A percentile compares a stretch with the other conserved stretches of the same genome.
Conservation (phyloP, 2,329 filamentous ascomycete species). For the Fusarium sp. region DNA sequence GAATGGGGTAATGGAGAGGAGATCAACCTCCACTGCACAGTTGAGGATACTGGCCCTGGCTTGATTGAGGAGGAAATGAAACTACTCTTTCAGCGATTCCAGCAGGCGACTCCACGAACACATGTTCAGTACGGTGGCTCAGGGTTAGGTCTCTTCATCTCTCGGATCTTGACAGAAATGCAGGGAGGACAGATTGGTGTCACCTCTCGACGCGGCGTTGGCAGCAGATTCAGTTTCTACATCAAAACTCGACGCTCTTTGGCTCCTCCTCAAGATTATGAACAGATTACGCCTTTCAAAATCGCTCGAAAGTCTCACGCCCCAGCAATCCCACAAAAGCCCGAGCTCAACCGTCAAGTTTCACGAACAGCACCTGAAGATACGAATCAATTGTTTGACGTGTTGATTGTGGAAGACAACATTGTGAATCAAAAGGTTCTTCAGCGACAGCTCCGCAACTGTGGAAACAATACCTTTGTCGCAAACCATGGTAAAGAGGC, state of each 20-base stretch:
- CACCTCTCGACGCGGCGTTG: constrained; percentile 74
- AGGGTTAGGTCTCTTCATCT: constrained; percentile 82
- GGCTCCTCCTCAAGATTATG: constrained; percentile 57
- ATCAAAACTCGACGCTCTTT: constrained; percentile 75
- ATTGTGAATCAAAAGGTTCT: constrained; percentile 77
- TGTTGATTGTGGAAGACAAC: constrained; percentile 79
- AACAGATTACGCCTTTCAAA: constrained; percentile 56
- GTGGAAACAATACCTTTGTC: constrained; percentile 72
- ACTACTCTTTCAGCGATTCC: constrained; percentile 77
- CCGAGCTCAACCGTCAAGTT: constrained; percentile 38
- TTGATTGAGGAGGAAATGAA: constrained; percentile 76
- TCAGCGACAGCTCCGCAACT: constrained; percentile 72
- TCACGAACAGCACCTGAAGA: constrained; percentile 36
- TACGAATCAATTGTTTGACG: constrained; percentile 61
- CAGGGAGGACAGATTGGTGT: constrained; percentile 86
- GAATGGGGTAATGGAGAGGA: constrained; percentile 82
- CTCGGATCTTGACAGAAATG: constrained; percentile 80
- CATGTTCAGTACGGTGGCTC: constrained; percentile 82
- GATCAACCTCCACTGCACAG: constrained; percentile 80
- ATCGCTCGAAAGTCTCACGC: constrained; percentile 53
- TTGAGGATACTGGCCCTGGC: constrained; percentile 80
- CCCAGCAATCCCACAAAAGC: constrained; percentile 31
- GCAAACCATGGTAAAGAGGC: constrained; percentile 77
- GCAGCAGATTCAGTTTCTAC: constrained; percentile 84
- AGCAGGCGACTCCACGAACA: constrained; percentile 77